A percentile compares a stretch with the other conserved stretches of the same genome.
Conservation (phyloP, 768 basidiomycete species). For the Chalciporus chontae region DNA sequence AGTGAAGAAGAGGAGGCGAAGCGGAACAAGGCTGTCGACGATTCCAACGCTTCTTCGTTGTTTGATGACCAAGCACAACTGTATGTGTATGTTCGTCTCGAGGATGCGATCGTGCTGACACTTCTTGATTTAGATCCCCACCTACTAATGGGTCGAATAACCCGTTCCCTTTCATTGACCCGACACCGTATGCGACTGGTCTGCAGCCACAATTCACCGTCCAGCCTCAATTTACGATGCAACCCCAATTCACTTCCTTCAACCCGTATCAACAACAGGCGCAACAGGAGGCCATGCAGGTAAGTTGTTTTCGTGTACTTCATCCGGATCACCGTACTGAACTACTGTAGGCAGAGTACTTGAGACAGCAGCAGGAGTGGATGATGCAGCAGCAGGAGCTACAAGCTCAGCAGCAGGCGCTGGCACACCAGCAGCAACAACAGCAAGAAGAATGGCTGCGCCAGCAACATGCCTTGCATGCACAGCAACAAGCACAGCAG, state of each 20-base stretch:
- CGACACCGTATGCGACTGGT: conserved; percentile 54
- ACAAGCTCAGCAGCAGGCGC: conserved; percentile 42
- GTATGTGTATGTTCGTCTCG: conserved; percentile 41
- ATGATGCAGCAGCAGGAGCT: conserved; percentile 60
- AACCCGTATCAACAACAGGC: conserved; percentile 93
- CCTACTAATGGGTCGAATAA: conserved; percentile 39
- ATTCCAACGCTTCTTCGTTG: conserved; percentile 66
- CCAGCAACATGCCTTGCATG: conserved; percentile 55
- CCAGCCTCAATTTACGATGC: conserved; percentile 71
- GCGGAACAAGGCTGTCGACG: conserved; percentile 66
- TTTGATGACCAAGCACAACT: conserved; percentile 86
- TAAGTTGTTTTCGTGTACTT: conserved; percentile 7
- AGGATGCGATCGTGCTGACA: background rate
- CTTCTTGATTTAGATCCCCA: conserved; percentile 23
- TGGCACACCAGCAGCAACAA: conserved; percentile 41
- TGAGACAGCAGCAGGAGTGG: conserved; percentile 64
- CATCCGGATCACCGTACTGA: conserved; percentile 5
- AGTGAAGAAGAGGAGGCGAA: conserved; percentile 89
- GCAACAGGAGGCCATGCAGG: conserved; percentile 84
- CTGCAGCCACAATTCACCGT: conserved; percentile 72
- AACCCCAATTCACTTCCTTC: conserved; percentile 88
- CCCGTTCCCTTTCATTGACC: conserved; percentile 60
- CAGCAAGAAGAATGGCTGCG: conserved; percentile 57
- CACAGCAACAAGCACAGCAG: conserved; percentile 40
- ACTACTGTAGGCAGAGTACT: conserved; percentile 37